These are phyloP conservation scores for Sarocladium strictum DNA, from an alignment of 2,329 filamentous ascomycete genomes.

Conservation along the genomic window DNA sequence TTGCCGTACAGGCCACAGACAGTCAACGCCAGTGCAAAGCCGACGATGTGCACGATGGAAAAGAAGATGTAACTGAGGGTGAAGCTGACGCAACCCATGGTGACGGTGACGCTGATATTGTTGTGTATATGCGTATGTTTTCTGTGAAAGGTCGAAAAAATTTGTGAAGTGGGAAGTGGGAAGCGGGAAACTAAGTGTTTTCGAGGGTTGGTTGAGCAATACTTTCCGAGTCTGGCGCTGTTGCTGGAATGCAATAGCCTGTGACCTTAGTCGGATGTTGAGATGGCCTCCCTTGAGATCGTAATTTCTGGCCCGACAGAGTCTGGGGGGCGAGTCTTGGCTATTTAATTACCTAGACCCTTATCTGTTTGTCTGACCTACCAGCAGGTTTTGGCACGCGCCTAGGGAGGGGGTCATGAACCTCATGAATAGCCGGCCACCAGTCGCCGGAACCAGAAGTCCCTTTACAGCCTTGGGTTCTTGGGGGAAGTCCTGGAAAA, in stretches of 20 bases:
- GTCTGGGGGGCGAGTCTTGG: not conserved
- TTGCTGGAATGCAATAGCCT: constrained; percentile 1
- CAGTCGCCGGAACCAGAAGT: not conserved
- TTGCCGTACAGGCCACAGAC: constrained; percentile 74
- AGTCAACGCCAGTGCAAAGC: constrained; percentile 69
- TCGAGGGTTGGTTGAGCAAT: too few relatives aligned
- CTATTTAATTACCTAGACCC: not conserved
- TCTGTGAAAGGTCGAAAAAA: too few relatives aligned
- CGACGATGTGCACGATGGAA: constrained; percentile 61
- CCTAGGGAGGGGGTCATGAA: not conserved
- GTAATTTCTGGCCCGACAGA: too few relatives aligned
- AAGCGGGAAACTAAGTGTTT: too few relatives aligned
- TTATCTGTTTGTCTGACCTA: not conserved
- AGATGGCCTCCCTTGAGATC: not conserved
- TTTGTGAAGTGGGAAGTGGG: too few relatives aligned
- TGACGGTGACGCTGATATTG: constrained; percentile 8
- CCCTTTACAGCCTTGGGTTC: not conserved
- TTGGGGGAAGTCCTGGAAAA: not conserved
- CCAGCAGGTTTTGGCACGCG: constrained; percentile 1
- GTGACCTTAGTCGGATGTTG: not conserved
- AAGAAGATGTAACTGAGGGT: constrained; percentile 48
- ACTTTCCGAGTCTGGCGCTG: too few relatives aligned
- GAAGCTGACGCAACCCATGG: constrained; percentile 41
- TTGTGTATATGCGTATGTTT: not conserved
- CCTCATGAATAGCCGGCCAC: not conserved